Conservation (phyloP, 805 yeast genomes). For the Cyberlindnera euphorbiae region DNA sequence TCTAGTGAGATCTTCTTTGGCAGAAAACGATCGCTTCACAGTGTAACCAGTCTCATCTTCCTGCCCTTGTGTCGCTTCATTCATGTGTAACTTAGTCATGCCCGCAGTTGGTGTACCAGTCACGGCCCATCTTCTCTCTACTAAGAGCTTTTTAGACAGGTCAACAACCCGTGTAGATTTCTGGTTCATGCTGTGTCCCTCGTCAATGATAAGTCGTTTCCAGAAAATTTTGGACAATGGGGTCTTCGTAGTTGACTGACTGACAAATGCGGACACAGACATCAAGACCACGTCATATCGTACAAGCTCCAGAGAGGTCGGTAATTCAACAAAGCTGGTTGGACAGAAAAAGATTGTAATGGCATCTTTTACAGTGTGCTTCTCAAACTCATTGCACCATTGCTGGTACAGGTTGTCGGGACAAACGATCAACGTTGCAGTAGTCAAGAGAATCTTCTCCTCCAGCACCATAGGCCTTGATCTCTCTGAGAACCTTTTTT, state of each 20-base stretch:
- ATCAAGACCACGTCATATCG: slow-evolving; percentile 51
- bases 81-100: slow-evolving; percentile 49
- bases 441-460: slow-evolving; percentile 38
- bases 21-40: slow-evolving; percentile 46
- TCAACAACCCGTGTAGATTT: slow-evolving; percentile 44
- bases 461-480: slow-evolving; percentile 14
- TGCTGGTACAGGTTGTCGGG: slow-evolving; percentile 67
- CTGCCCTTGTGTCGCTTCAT: slow-evolving; percentile 28
- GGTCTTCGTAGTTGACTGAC: slow-evolving; percentile 33
- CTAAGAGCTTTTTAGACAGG: slow-evolving; percentile 42
- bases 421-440: slow-evolving; percentile 53
- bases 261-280: slow-evolving; percentile 42
- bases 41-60: slow-evolving; percentile 30
- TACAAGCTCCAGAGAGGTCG: slow-evolving; percentile 29
- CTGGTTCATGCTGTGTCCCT: slow-evolving; percentile 63
- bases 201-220: slow-evolving; percentile 72
- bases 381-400: slow-evolving; percentile 55
- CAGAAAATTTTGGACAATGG: slow-evolving; percentile 44
- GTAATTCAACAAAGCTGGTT: slow-evolving; percentile 22
- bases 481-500: slow-evolving; percentile 19
- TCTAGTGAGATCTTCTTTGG: slow-evolving; percentile 46
- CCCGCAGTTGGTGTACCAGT: slow-evolving; percentile 78
- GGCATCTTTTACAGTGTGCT: slow-evolving; percentile 42
- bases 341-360: slow-evolving; percentile 33
- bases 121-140: slow-evolving; percentile 69